Conservation (phyloP, 2,329 filamentous ascomycete species). For the Colletotrichum paranaense region DNA sequence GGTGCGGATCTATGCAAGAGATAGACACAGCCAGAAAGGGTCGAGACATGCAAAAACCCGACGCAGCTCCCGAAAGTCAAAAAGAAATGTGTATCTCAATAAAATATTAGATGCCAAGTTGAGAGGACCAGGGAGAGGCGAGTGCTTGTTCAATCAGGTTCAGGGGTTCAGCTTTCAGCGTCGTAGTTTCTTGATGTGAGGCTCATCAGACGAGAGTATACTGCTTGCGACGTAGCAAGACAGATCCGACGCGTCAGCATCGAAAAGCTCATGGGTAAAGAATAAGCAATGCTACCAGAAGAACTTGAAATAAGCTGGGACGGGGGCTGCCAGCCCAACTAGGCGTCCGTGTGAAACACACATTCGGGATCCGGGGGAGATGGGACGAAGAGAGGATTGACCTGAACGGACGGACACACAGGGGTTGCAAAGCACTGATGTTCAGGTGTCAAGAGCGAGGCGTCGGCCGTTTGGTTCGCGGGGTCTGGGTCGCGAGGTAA, state of each 20-base stretch:
- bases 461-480: neutral
- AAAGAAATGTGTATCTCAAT: neutral
- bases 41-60: neutral
- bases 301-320: neutral
- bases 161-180: neutral
- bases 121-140: neutral
- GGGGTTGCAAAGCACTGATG: neutral
- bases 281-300: neutral
- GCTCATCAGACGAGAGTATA: conserved; percentile 16
- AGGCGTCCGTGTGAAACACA: conserved; percentile 16
- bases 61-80: neutral
- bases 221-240: neutral
- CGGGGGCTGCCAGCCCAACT: neutral
- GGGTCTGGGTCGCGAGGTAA: neutral
- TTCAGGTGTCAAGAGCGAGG: neutral
- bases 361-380: conserved; percentile 1
- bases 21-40: neutral
- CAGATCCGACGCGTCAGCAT: conserved; percentile 14
- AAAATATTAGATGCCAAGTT: neutral
- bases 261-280: neutral
- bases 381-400: conserved; percentile 21
- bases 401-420: conserved; percentile 6
- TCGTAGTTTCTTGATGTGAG: neutral
- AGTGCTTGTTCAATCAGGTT: neutral
- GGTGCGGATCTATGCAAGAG: neutral